A percentile compares a stretch with the other conserved stretches of the same genome.
Evolutionary conservation across 371 early-diverging fungal species (phyloP).

Genomic region (Mucor circinelloides): DNA sequence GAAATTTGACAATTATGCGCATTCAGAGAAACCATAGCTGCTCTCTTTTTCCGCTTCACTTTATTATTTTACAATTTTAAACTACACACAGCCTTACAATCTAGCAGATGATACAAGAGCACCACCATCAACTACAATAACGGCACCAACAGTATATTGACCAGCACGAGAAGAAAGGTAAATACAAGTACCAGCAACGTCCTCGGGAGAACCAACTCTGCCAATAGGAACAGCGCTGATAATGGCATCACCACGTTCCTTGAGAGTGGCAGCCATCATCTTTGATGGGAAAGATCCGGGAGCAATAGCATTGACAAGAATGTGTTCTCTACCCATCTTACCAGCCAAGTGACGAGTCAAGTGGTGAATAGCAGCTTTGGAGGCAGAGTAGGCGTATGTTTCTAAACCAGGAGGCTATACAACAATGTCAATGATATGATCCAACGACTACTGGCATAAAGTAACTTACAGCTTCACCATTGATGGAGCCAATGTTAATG

Average conservation of each 20-base stretch:
- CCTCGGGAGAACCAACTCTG: slow-evolving; percentile 81
- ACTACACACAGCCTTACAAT: slow-evolving; percentile 14
- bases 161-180: slow-evolving; percentile 76
- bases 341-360: slow-evolving; percentile 71
- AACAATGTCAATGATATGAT: slow-evolving; percentile 35
- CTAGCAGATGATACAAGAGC: slow-evolving; percentile 29
- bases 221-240: slow-evolving; percentile 65
- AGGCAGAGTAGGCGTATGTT: slow-evolving; percentile 78
- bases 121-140: slow-evolving; percentile 86
- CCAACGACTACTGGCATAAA: background rate
- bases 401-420: slow-evolving; percentile 55
- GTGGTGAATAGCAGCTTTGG: slow-evolving; percentile 83
- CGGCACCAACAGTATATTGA: slow-evolving; percentile 77
- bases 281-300: slow-evolving; percentile 89
- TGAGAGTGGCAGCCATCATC: slow-evolving; percentile 86
- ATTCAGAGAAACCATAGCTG: background rate
- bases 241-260: slow-evolving; percentile 60
- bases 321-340: slow-evolving; percentile 62
- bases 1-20: background rate
- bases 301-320: slow-evolving; percentile 89
- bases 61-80: background rate
- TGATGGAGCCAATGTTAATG: slow-evolving; percentile 78
- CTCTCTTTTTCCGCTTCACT: background rate
- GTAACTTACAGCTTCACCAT: slow-evolving; percentile 59
- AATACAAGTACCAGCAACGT: slow-evolving; percentile 84